Percentiles rank a stretch among this genome's conserved stretches.
Evolutionary conservation across 2,329 filamentous ascomycete genomes (phyloP).

Genomic region (Pseudogymnoascus sp.): DNA sequence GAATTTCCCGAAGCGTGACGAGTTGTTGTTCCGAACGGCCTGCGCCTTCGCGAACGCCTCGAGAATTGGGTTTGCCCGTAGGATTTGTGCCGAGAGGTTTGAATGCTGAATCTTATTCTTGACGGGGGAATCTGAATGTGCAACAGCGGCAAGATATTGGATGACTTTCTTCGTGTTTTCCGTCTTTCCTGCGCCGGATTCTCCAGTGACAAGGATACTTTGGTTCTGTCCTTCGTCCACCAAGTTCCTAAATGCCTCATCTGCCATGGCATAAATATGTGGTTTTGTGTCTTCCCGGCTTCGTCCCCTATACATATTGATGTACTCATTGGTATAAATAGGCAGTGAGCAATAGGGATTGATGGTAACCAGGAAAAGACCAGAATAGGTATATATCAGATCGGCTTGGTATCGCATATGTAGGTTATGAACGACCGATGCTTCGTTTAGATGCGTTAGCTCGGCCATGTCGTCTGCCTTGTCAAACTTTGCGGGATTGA

Average conservation of each 20-base stretch:
- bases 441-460: slow-evolving; percentile 93
- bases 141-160: slow-evolving; percentile 93
- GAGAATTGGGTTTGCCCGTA: slow-evolving; percentile 92
- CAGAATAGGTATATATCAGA: slow-evolving; percentile 97
- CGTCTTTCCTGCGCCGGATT: slow-evolving; percentile 96
- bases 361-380: slow-evolving; percentile 90
- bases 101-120: slow-evolving; percentile 60
- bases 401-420: slow-evolving; percentile 93
- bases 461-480: slow-evolving; percentile 99
- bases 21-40: slow-evolving; percentile 97
- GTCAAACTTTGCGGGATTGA: slow-evolving; percentile 99
- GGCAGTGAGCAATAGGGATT: slow-evolving; percentile 94
- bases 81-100: slow-evolving; percentile 90
- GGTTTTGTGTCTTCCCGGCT: slow-evolving; percentile 90
- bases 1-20: slow-evolving; percentile 96
- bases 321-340: slow-evolving; percentile 93
- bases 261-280: slow-evolving; percentile 96
- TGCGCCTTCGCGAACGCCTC: slow-evolving; percentile 98
- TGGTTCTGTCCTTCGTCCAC: slow-evolving; percentile 95
- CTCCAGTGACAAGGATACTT: slow-evolving; percentile 94
- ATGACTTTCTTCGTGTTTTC: slow-evolving; percentile 99
- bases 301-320: slow-evolving; percentile 95
- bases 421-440: slow-evolving; percentile 94
- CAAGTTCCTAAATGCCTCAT: slow-evolving; percentile 90
- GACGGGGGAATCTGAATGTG: slow-evolving; percentile 68